These are phyloP conservation scores for Diaporthe nobilis DNA, from an alignment of 2,329 filamentous ascomycete species.

Conservation along the genomic window DNA sequence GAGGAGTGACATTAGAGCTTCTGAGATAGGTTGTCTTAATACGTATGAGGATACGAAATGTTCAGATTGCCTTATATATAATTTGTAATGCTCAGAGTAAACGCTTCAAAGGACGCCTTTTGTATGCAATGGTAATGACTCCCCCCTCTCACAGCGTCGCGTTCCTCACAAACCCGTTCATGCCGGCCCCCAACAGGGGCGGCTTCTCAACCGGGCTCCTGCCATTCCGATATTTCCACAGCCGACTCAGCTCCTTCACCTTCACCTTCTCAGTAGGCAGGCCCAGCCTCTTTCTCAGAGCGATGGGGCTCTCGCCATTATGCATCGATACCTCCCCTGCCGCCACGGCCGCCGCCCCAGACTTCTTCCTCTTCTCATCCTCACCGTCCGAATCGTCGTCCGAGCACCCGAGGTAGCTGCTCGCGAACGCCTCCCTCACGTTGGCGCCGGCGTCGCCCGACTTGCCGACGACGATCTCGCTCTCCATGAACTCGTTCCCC, in stretches of 20 bases:
- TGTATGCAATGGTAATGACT: neutral
- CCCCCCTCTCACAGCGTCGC: neutral
- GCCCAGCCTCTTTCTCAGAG: constrained; percentile 45
- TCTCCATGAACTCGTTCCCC: constrained; percentile 73
- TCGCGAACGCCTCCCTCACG: constrained; percentile 62
- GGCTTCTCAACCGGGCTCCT: constrained; percentile 62
- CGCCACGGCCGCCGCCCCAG: neutral
- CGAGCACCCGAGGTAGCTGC: constrained; percentile 59
- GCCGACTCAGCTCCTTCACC: constrained; percentile 72
- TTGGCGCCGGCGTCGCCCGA: constrained; percentile 60
- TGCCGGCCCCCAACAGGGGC: constrained; percentile 50
- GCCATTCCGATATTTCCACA: constrained; percentile 76
- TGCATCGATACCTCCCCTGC: constrained; percentile 47
- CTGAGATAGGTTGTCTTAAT: neutral
- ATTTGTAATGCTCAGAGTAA: neutral
- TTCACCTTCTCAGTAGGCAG: constrained; percentile 54
- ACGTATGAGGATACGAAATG: neutral
- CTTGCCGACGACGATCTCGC: constrained; percentile 62
- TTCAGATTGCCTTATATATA: neutral
- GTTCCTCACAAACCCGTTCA: constrained; percentile 32
- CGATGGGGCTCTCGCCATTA: constrained; percentile 46
- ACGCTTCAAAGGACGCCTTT: neutral
- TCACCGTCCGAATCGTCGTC: constrained; percentile 57
- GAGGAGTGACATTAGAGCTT: neutral
- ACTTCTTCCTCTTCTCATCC: constrained; percentile 42